Conservation (phyloP, 257 asterid genomes). For the Henckelia pumila region DNA sequence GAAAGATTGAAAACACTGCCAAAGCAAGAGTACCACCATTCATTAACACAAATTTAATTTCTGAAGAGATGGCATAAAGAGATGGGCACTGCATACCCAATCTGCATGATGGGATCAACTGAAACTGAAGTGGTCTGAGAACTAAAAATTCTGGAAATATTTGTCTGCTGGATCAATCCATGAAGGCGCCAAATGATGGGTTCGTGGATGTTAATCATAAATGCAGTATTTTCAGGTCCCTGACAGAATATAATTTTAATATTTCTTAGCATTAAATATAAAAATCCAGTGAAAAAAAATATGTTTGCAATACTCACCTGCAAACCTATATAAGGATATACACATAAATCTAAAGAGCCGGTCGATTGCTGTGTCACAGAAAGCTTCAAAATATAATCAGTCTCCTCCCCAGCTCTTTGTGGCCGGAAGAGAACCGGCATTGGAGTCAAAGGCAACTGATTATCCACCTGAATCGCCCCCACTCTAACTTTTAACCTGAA, state of each 20-base stretch:
- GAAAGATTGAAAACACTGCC: conserved; percentile 89
- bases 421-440: conserved; percentile 96
- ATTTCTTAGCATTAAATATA: conserved; percentile 27
- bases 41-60: conserved; percentile 17
- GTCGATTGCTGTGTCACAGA: conserved; percentile 91
- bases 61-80: conserved; percentile 23
- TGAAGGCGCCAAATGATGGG: conserved; percentile 98
- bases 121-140: conserved; percentile 81
- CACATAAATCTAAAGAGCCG: conserved; percentile 83
- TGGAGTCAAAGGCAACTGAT: conserved; percentile 95
- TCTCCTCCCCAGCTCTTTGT: conserved; percentile 81
- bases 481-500: conserved; percentile 84
- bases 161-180: conserved; percentile 86
- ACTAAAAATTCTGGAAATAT: conserved; percentile 55
- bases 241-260: conserved; percentile 28
- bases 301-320: conserved; percentile 55
- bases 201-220: conserved; percentile 85
- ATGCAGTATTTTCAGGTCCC: conserved; percentile 96
- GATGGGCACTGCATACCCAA: conserved; percentile 54
- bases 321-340: conserved; percentile 91
- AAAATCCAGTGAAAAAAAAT: conserved; percentile 25
- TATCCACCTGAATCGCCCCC: conserved; percentile 89
- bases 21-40: conserved; percentile 32
- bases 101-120: conserved; percentile 91
- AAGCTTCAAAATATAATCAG: conserved; percentile 80